These are phyloP conservation scores for Cladophialophora chaetospira DNA, from an alignment of 2,329 filamentous ascomycete species.

Conservation along the genomic window DNA sequence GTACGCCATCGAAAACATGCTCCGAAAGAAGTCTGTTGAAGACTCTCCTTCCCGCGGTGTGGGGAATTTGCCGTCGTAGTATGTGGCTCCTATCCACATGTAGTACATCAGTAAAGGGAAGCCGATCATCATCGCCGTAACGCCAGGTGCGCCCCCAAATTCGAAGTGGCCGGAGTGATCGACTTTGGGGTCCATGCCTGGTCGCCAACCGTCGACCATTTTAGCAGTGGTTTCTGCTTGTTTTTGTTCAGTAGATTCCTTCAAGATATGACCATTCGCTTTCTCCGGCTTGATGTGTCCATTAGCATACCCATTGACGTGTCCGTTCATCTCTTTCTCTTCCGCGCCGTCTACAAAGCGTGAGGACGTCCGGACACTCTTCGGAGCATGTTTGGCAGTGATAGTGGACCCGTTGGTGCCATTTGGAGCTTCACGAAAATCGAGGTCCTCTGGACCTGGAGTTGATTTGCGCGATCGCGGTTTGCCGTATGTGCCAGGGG, in stretches of 20 bases:
- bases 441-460: slow-evolving; percentile 23
- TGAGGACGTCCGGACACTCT: slow-evolving; percentile 7
- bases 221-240: slow-evolving; percentile 23
- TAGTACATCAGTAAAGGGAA: slow-evolving; percentile 98
- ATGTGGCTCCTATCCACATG: slow-evolving; percentile 96
- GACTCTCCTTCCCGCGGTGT: slow-evolving; percentile 65
- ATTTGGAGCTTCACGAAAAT: slow-evolving; percentile 21
- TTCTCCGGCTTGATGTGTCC: slow-evolving; percentile 22
- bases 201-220: slow-evolving; percentile 46
- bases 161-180: slow-evolving; percentile 63
- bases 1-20: slow-evolving; percentile 73
- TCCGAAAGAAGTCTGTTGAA: slow-evolving; percentile 68
- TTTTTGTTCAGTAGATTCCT: slow-evolving; percentile 11
- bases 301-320: slow-evolving; percentile 18
- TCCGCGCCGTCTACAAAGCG: not conserved
- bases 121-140: slow-evolving; percentile 80
- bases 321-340: not conserved
- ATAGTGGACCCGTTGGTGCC: slow-evolving; percentile 11
- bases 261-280: slow-evolving; percentile 17
- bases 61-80: slow-evolving; percentile 85
- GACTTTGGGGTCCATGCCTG: slow-evolving; percentile 46
- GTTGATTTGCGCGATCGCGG: slow-evolving; percentile 28
- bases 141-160: slow-evolving; percentile 85
- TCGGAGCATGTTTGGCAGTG: not conserved
- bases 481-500: slow-evolving; percentile 42